phyloP scores from a whole-genome alignment of 192 early-diverging fungal genomes.

The Backusella sp. region DNA sequence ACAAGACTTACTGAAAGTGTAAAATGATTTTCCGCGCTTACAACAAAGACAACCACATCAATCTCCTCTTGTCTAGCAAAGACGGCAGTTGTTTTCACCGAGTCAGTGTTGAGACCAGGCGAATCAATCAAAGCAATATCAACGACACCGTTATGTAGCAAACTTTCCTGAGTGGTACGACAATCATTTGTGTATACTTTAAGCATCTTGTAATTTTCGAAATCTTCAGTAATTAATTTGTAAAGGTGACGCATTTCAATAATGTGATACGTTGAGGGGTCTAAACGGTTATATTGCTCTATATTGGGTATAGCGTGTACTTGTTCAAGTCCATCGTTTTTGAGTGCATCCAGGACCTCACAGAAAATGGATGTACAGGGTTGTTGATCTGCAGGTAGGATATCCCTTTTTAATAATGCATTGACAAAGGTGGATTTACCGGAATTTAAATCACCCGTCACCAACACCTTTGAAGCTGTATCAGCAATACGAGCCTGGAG shows the following conservation, averaged over 20 bases:
- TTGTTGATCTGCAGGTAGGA: conserved; percentile 96
- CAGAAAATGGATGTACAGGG: conserved; percentile 96
- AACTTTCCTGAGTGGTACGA: conserved; percentile 56
- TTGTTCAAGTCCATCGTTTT: conserved; percentile 88
- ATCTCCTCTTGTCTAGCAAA: conserved; percentile 99
- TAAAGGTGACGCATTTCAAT: conserved; percentile 75
- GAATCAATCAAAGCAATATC: conserved; percentile 98
- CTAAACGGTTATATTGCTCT: conserved; percentile 62
- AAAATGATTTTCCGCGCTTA: conserved; percentile 99
- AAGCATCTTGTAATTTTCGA: conserved; percentile 82
- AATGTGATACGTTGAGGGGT: conserved; percentile 68
- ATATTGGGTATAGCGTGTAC: conserved; percentile 86
- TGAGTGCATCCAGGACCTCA: conserved; percentile 91
- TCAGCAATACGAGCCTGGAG: conserved; percentile 86
- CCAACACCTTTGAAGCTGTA: conserved; percentile 89
- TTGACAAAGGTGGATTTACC: conserved; percentile 99
- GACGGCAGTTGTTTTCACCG: conserved; percentile 93
- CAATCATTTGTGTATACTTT: conserved; percentile 90
- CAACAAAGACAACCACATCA: conserved; percentile 98
- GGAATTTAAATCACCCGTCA: conserved; percentile 97
- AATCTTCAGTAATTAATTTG: conserved; percentile 81
- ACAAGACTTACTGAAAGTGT: conserved; percentile 79
- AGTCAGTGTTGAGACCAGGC: conserved; percentile 97
- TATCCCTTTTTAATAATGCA: conserved; percentile 83
- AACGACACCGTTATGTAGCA: conserved; percentile 94